A percentile compares a stretch with the other conserved stretches of the same genome.
phyloP scores from a whole-genome alignment of 495 filamentous ascomycete genomes.

The Mytilinidion resinicola region DNA sequence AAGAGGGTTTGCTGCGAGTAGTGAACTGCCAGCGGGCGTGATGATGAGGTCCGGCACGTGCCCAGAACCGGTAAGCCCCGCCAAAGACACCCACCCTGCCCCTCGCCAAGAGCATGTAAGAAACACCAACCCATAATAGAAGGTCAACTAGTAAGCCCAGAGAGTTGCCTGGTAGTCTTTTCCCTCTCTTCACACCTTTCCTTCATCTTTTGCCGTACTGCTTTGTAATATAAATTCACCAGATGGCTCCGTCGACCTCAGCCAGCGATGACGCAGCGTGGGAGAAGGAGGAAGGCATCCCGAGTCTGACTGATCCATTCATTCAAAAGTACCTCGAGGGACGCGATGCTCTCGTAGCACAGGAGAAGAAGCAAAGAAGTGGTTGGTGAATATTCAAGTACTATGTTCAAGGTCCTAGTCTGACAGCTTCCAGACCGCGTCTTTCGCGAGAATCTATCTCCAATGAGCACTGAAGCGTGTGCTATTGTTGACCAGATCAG shows the following conservation, averaged over 20 bases:
- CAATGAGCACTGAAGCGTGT: conserved; percentile 66
- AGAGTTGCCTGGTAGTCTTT: neutral
- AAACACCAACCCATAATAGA: neutral
- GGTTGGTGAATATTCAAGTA: conserved; percentile 45
- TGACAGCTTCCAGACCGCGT: conserved; percentile 45
- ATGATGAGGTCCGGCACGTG: conserved; percentile 3
- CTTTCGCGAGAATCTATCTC: conserved; percentile 64
- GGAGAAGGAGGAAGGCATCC: conserved; percentile 48
- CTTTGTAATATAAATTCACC: neutral
- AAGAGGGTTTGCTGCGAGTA: conserved; percentile 1
- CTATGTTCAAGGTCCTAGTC: conserved; percentile 11
- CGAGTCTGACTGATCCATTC: conserved; percentile 57
- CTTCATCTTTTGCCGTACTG: neutral
- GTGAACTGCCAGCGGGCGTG: neutral
- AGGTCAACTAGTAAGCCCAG: neutral
- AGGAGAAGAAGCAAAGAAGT: conserved; percentile 78
- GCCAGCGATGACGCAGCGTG: conserved; percentile 46
- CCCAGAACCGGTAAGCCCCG: neutral
- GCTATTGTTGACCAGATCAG: conserved; percentile 73
- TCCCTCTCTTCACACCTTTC: neutral
- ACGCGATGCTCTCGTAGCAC: conserved; percentile 66
- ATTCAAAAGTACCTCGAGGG: conserved; percentile 71
- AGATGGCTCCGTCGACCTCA: conserved; percentile 6
- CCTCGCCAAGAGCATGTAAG: neutral
- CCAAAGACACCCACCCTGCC: neutral